These are phyloP conservation scores for Dipodascus geniculatus DNA, from an alignment of 805 yeast species.

Conservation along the genomic window DNA sequence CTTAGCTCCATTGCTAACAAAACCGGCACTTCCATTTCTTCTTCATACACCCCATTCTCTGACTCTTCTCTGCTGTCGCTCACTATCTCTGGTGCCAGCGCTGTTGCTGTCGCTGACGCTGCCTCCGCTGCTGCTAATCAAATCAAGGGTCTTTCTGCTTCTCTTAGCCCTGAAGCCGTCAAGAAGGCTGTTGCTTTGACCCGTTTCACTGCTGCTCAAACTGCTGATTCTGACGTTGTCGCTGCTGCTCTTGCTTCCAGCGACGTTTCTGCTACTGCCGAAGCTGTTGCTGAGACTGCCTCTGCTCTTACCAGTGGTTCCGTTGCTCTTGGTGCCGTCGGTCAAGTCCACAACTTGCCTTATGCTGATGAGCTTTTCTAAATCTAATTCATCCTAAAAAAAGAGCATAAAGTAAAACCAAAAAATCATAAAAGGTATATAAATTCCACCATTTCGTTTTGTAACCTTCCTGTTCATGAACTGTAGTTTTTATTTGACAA, in stretches of 20 bases:
- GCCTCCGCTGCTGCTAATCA: constrained; percentile 33
- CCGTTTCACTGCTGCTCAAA: constrained; percentile 43
- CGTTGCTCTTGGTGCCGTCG: constrained; percentile 81
- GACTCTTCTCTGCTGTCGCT: constrained; percentile 76
- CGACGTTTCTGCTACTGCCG: constrained; percentile 24
- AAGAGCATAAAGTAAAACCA: neutral
- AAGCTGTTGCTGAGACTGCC: constrained; percentile 26
- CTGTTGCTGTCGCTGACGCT: constrained; percentile 46
- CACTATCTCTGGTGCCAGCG: constrained; percentile 45
- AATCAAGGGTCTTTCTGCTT: constrained; percentile 19
- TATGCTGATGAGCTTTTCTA: constrained; percentile 76
- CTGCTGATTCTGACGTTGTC: constrained; percentile 23
- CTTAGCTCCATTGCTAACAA: constrained; percentile 34
- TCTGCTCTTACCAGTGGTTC: constrained; percentile 32
- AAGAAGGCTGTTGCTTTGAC: constrained; percentile 45
- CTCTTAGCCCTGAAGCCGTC: constrained; percentile 25
- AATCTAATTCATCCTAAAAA: neutral
- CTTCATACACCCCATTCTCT: constrained; percentile 49
- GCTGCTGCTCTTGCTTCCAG: constrained; percentile 31
- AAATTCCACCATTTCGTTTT: neutral
- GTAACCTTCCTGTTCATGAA: neutral
- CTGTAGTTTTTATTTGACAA: neutral
- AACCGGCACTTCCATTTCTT: constrained; percentile 35
- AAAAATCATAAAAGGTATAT: neutral
- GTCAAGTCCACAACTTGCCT: constrained; percentile 79